Conservation (phyloP, 208 protist genomes). For the Perkinsela sp. region DNA sequence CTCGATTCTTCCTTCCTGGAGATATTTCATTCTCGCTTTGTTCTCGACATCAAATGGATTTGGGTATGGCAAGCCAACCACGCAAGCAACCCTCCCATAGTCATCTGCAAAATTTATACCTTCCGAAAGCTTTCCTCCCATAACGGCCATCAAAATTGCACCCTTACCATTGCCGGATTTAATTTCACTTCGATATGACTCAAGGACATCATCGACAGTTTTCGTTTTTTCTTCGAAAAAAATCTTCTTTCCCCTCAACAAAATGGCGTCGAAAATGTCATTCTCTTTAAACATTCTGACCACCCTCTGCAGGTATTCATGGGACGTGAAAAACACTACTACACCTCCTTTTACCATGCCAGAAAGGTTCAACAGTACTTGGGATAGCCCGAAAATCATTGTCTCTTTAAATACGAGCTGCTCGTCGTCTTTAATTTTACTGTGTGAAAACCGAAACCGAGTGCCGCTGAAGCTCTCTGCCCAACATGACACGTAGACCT, state of each 20-base stretch:
- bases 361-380: slow-evolving; percentile 44
- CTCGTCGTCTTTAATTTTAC: slow-evolving; percentile 3
- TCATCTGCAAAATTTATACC: slow-evolving; percentile 92
- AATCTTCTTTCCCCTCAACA: no score
- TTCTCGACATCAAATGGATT: slow-evolving; percentile 64
- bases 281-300: slow-evolving; percentile 8
- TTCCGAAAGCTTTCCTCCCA: slow-evolving; percentile 84
- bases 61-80: slow-evolving; percentile 82
- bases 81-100: slow-evolving; percentile 62
- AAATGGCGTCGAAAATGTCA: no score
- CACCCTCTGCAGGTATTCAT: slow-evolving; percentile 37
- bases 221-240: no score
- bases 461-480: slow-evolving; percentile 17
- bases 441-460: slow-evolving; percentile 20
- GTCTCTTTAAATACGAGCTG: not conserved
- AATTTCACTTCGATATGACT: slow-evolving; percentile 22
- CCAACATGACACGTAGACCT: slow-evolving; percentile 27
- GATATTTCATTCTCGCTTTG: slow-evolving; percentile 36
- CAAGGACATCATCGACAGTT: slow-evolving; percentile 13
- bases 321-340: slow-evolving; percentile 76
- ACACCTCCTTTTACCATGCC: slow-evolving; percentile 61
- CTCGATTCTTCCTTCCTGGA: slow-evolving; percentile 5
- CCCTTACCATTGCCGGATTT: slow-evolving; percentile 11
- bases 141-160: slow-evolving; percentile 68
- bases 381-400: slow-evolving; percentile 22